Conservation (phyloP, 2,329 filamentous ascomycete genomes). For the Sclerotinia glacialis region DNA sequence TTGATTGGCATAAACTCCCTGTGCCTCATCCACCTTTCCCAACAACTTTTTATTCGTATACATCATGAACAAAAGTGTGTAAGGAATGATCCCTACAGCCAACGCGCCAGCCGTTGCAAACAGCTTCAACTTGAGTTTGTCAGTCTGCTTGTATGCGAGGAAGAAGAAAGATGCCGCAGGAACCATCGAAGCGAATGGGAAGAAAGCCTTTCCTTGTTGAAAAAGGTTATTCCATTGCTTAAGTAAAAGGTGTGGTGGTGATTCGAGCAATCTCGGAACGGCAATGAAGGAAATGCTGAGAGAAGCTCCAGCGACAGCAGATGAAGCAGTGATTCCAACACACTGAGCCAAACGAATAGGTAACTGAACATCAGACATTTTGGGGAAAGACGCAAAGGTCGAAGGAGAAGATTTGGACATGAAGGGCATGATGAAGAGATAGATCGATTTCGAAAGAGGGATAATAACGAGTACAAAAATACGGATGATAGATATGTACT, state of each 20-base stretch:
- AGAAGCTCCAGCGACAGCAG: constrained; percentile 44
- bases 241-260: constrained; percentile 54
- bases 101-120: constrained; percentile 49
- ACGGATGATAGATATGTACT: neutral
- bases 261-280: constrained; percentile 54
- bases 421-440: constrained; percentile 16
- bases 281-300: constrained; percentile 45
- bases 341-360: constrained; percentile 49
- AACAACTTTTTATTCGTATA: constrained; percentile 50
- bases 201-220: constrained; percentile 40
- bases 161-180: constrained; percentile 46
- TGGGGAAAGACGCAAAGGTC: constrained; percentile 9
- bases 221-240: constrained; percentile 52
- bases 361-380: constrained; percentile 15
- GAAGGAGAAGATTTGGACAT: constrained; percentile 17
- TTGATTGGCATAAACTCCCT: constrained; percentile 30
- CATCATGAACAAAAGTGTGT: constrained; percentile 48
- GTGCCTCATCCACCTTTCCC: constrained; percentile 44
- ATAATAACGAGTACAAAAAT: neutral
- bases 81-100: constrained; percentile 50
- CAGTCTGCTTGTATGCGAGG: constrained; percentile 43
- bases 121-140: constrained; percentile 20
- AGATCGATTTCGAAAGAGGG: constrained; percentile 6
- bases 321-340: constrained; percentile 50
- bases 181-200: constrained; percentile 44